Evolutionary conservation across 208 protist species (phyloP), one percentile per base, ranked within the genome.

Genomic region (Wallacemonas sp.): DNA sequence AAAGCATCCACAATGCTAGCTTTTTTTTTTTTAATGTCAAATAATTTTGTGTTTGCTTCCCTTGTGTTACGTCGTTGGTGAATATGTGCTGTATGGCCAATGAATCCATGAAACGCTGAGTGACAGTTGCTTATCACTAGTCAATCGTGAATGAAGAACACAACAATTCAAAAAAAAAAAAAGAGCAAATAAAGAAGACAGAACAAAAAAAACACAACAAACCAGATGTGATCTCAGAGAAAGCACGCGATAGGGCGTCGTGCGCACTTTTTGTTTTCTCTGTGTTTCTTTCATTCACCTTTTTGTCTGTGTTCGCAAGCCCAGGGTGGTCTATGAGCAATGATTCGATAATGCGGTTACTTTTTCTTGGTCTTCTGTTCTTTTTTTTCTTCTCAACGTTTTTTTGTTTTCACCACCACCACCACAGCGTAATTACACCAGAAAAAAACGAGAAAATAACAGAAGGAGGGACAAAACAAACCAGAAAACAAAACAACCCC

Each of bases 281-380:
- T 9, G n/a, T 62, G 41, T 46, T 31, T 36, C 54, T 41, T 63
- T 62, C 26, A 26, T 54, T 41, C 49, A 8, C 34, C 49, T 51
- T 41, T 56, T 46, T 1, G 33, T 38, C 36, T 41, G 36, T 41
- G 14, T n/a, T n/a, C n/a, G n/a, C n/a, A n/a, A 41, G 36, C 36
- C 9, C 9, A 14, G 36, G 36, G 6, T 41, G 6, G 6, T 14
- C 14, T 41, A 17, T 14, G 6, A 17, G 6, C 36, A 41, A 41
- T 14, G 9, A 17, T 41, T 41, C 36, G 36, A 41, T 41, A 41
- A 41, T 41, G 14, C 36, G 6, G 36, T 14, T 41, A 14, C 14
- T 14, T 55, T 77, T 9, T 31, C 15, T 47, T 36, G 27, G 6
- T 41, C 36, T 41, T 41, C 36, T 41, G n/a, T 9, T 31, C 15